Evolutionary conservation across 306 rosid genomes (phyloP).

Genomic region (Morella rubra): DNA sequence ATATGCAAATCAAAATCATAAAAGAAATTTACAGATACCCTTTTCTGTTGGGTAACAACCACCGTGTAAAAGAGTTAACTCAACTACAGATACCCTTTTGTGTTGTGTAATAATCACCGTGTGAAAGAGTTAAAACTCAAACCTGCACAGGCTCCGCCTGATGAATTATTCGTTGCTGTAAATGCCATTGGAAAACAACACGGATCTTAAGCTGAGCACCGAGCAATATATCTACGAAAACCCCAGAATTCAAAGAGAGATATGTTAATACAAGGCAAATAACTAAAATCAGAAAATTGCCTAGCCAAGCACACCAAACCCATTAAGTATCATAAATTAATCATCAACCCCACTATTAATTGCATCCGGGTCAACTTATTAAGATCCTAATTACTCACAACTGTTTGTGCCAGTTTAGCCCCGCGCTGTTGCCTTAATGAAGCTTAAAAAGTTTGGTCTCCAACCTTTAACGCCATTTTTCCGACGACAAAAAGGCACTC

Average conservation of each 20-base stretch:
- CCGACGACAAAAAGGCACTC: conserved; percentile 1
- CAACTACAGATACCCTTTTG: conserved; percentile 16
- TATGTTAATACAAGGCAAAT: conserved; percentile 9
- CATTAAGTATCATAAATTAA: conserved; percentile 25
- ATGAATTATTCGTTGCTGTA: conserved; percentile 49
- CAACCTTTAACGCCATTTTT: conserved; percentile 19
- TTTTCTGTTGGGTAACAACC: not conserved
- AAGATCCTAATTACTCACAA: conserved; percentile 1
- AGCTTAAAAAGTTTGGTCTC: not conserved
- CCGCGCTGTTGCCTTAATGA: conserved; percentile 24
- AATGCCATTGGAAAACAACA: conserved; percentile 43
- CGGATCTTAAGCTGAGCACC: conserved; percentile 17
- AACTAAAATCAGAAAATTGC: conserved; percentile 17
- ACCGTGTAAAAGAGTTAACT: conserved; percentile 8
- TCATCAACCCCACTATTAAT: not conserved
- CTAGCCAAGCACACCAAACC: conserved; percentile 27
- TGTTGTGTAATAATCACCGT: not conserved
- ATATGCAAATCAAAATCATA: not conserved
- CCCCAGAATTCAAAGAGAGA: conserved; percentile 12
- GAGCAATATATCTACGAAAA: conserved; percentile 23
- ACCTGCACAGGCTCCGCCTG: conserved; percentile 54
- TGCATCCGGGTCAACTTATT: conserved; percentile 1
- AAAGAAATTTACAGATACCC: not conserved
- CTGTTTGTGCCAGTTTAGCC: conserved; percentile 9
- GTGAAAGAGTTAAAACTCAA: conserved; percentile 31